Percentiles rank a stretch among this genome's conserved stretches.
phyloP scores from a whole-genome alignment of 2,329 filamentous ascomycete species.

The Fusarium sp. region DNA sequence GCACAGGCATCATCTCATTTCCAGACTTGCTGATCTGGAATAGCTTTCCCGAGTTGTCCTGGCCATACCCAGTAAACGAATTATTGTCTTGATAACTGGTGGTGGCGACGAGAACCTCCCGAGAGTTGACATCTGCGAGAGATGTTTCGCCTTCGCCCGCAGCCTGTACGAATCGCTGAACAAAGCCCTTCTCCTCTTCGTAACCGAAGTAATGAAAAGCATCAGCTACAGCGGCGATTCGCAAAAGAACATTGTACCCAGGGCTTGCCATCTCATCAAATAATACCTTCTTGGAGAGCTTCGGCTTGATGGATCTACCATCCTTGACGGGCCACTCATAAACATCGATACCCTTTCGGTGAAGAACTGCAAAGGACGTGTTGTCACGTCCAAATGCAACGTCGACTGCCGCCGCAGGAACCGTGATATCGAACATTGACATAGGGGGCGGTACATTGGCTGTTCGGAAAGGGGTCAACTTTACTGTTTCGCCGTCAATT shows the following conservation, averaged over 20 bases:
- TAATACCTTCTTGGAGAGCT: constrained; percentile 49
- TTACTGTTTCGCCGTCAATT: constrained; percentile 81
- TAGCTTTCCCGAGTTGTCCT: constrained; percentile 57
- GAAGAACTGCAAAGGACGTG: constrained; percentile 74
- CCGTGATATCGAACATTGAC: constrained; percentile 77
- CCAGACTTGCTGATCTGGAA: constrained; percentile 48
- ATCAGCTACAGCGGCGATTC: constrained; percentile 31
- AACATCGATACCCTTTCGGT: constrained; percentile 70
- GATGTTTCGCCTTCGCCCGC: constrained; percentile 21
- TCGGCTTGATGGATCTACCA: constrained; percentile 57
- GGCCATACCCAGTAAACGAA: constrained; percentile 50
- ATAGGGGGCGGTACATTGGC: constrained; percentile 94
- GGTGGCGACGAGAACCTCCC: constrained; percentile 41
- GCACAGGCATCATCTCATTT: constrained; percentile 47
- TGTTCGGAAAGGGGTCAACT: constrained; percentile 83
- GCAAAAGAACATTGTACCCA: constrained; percentile 5
- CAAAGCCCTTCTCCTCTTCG: constrained; percentile 37
- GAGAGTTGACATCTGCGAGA: constrained; percentile 26
- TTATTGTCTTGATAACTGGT: constrained; percentile 45
- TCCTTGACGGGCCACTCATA: constrained; percentile 73
- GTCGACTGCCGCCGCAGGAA: constrained; percentile 73
- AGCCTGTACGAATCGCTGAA: constrained; percentile 37
- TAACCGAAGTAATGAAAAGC: constrained; percentile 46
- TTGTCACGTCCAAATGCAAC: constrained; percentile 75
- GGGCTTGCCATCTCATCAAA: constrained; percentile 48